Conservation (phyloP, 441 rosid genomes). For the Gossypium armourianum region DNA sequence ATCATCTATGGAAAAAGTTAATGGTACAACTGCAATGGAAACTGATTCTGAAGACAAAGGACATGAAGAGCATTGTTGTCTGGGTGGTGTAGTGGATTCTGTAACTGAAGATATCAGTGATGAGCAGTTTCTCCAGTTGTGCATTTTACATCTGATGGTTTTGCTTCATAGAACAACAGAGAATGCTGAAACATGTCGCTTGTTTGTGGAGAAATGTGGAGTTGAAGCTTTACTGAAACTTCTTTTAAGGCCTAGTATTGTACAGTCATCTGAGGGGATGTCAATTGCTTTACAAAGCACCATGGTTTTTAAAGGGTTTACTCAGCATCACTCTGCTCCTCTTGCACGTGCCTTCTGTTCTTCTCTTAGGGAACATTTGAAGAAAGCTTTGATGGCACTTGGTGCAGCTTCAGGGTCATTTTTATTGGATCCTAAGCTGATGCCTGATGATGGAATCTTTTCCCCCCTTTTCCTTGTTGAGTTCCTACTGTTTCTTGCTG, state of each 20-base stretch:
- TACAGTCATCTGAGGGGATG: constrained; percentile 91
- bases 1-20: constrained; percentile 41
- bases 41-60: constrained; percentile 72
- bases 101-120: constrained; percentile 45
- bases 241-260: constrained; percentile 71
- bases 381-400: constrained; percentile 56
- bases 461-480: constrained; percentile 81
- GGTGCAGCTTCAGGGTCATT: constrained; percentile 44
- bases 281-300: constrained; percentile 93
- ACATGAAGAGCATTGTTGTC: constrained; percentile 35
- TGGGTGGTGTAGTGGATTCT: constrained; percentile 38
- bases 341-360: constrained; percentile 82
- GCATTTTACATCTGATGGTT: constrained; percentile 88
- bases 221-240: constrained; percentile 83
- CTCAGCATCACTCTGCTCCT: constrained; percentile 85
- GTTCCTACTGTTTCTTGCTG: constrained; percentile 89
- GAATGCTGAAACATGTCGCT: constrained; percentile 79
- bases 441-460: constrained; percentile 53
- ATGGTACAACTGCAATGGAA: constrained; percentile 70
- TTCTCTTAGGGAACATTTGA: constrained; percentile 68
- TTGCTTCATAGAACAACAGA: constrained; percentile 82
- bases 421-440: constrained; percentile 58
- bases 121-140: constrained; percentile 76
- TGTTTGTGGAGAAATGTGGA: constrained; percentile 94
- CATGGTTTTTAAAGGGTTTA: constrained; percentile 94